These are phyloP conservation scores for Scutellaria minor DNA, from an alignment of 257 asterid genomes.

Conservation along the genomic window DNA sequence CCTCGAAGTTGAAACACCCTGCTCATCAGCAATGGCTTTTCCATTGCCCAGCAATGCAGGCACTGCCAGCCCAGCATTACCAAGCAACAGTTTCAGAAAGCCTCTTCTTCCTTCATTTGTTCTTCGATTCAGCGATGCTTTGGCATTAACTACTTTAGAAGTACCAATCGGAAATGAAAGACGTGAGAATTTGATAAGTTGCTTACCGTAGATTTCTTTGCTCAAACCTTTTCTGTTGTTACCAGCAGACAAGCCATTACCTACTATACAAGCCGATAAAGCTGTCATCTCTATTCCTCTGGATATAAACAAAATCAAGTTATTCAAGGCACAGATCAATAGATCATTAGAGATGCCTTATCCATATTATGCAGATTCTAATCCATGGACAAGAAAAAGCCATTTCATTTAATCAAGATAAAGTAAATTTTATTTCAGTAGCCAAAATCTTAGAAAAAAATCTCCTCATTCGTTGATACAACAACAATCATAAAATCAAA, in stretches of 20 bases:
- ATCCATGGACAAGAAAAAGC: not conserved
- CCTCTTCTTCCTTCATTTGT: slow-evolving; percentile 64
- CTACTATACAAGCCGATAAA: slow-evolving; percentile 71
- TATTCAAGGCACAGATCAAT: slow-evolving; percentile 7
- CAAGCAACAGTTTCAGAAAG: slow-evolving; percentile 70
- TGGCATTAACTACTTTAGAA: slow-evolving; percentile 47
- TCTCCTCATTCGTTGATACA: too few species aligned
- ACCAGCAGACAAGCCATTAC: slow-evolving; percentile 54
- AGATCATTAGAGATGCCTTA: not conserved
- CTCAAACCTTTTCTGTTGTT: slow-evolving; percentile 44
- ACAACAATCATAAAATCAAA: too few species aligned
- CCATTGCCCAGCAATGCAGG: slow-evolving; percentile 64
- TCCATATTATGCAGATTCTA: not conserved
- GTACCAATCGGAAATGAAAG: slow-evolving; percentile 48
- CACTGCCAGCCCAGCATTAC: slow-evolving; percentile 64
- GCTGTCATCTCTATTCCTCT: slow-evolving; percentile 63
- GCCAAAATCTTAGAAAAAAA: not conserved
- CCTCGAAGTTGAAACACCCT: slow-evolving; percentile 80
- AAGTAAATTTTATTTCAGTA: not conserved
- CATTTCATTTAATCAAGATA: slow-evolving; percentile 2
- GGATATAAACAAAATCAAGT: slow-evolving; percentile 12
- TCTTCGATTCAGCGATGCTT: slow-evolving; percentile 53
- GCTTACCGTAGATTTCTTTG: slow-evolving; percentile 65
- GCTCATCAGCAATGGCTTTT: slow-evolving; percentile 88
- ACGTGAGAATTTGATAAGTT: slow-evolving; percentile 46